phyloP scores from a whole-genome alignment of 495 filamentous ascomycete species.

The Clohesyomyces aquaticus region DNA sequence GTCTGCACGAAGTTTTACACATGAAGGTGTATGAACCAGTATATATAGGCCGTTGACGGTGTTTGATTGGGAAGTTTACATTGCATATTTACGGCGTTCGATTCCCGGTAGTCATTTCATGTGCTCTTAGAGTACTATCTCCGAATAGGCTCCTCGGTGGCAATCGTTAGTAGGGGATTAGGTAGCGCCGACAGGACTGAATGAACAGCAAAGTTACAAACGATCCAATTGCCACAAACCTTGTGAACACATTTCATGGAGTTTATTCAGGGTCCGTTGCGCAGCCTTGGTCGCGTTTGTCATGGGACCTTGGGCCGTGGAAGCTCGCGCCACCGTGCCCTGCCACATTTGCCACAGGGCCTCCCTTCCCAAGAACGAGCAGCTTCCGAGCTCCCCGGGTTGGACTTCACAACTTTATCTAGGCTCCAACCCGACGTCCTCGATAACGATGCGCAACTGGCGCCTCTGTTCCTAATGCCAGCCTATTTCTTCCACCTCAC shows the following conservation, averaged over 20 bases:
- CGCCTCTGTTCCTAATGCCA: constrained; percentile 59
- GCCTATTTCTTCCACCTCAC: constrained; percentile 90
- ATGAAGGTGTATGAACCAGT: not conserved
- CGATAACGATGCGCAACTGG: not conserved
- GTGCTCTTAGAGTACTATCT: constrained; percentile 2
- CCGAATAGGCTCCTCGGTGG: constrained; percentile 3
- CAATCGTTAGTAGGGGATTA: not conserved
- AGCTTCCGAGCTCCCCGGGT: not conserved
- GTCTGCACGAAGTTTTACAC: not conserved
- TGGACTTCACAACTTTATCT: too few relatives aligned
- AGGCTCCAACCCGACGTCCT: not conserved
- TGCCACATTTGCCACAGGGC: not conserved
- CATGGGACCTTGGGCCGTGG: not conserved
- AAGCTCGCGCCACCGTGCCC: not conserved
- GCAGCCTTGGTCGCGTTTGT: not conserved
- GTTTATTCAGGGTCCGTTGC: not conserved
- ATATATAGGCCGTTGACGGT: not conserved
- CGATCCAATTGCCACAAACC: too few relatives aligned
- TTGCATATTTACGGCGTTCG: constrained; percentile 32
- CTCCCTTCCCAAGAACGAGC: not conserved
- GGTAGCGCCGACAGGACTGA: not conserved
- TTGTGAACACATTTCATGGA: too few relatives aligned
- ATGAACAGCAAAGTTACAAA: too few relatives aligned
- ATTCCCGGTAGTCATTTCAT: constrained; percentile 24
- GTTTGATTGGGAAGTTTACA: constrained; percentile 9